Evolutionary conservation across 352 stramenopile species (phyloP), one percentile per base, ranked within the genome.

Genomic region (Phytophthora brassicae): DNA sequence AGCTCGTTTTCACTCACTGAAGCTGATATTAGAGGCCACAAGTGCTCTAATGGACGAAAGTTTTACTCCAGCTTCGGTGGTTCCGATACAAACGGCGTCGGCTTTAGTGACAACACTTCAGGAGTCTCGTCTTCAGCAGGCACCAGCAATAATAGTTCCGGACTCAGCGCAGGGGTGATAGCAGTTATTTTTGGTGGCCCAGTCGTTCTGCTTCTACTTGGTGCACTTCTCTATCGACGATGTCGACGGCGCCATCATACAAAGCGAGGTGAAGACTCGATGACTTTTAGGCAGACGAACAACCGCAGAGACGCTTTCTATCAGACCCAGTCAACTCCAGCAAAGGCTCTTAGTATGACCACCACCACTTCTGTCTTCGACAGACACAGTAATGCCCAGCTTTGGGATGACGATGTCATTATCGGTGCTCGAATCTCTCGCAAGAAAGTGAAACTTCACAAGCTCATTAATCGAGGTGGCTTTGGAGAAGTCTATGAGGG

Each of bases 361-460:
- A 53, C 48, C 0, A 52, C 38, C 36, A 53, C 43, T 4, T 56
- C 61, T 7, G 42, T 60, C 11, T 70, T 60, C 1, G 46, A 68
- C 20, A 59, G 29, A 24, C 50, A 20, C 16, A 43, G 43, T 45
- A 46, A 50, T 4, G 41, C 19, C n/a, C 48, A 60, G 48, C 52
- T 71, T 23, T 78, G 71, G 64, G 72, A 84, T 7, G 70, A 85
- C 52, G 57, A 71, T 14, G 55, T 68, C 6, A 70, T 86, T 29
- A 20, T 82, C 19, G 66, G 50, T 0, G 53, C 53, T 42, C 55
- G 60, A 6, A 38, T 68, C 36, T 45, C 54, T 24, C 42, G 56
- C 41, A 62, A 75, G 26, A 66, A 75, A 24, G 51, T 75, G 1
- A 57, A 50, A 13, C 4, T 75, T 28, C 19, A 58, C 8, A 51